These are phyloP conservation scores for Simplicillium aogashimaense DNA, from an alignment of 2,329 filamentous ascomycete genomes.

Conservation along the genomic window DNA sequence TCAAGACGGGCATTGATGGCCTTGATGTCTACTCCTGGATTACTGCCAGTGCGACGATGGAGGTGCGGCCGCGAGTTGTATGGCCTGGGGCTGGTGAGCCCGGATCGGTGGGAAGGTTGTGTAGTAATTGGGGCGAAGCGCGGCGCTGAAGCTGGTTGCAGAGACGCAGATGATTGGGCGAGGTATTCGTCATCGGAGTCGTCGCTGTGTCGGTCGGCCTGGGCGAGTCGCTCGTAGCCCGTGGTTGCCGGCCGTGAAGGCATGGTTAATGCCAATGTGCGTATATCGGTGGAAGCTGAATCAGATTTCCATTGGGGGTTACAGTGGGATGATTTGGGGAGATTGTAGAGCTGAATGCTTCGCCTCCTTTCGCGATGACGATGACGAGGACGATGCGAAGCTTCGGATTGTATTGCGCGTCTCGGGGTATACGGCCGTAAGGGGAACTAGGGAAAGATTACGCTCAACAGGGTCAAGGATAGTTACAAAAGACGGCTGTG, in stretches of 20 bases:
- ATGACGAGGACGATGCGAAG: too few species aligned
- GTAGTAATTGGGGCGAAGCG: constrained; percentile 53
- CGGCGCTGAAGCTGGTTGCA: constrained; percentile 47
- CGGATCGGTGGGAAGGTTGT: constrained; percentile 50
- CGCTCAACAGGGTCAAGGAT: too few species aligned
- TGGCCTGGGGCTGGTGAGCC: constrained; percentile 46
- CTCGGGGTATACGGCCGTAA: too few species aligned
- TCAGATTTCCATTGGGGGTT: too few species aligned
- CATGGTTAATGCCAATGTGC: constrained; percentile 34
- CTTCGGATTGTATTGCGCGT: too few species aligned
- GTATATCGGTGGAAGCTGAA: too few species aligned
- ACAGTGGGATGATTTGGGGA: too few species aligned
- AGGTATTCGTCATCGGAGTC: constrained; percentile 58
- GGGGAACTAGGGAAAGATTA: too few species aligned
- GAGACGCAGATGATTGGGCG: constrained; percentile 41
- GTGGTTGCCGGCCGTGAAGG: constrained; percentile 63
- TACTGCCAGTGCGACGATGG: constrained; percentile 47
- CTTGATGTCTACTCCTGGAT: constrained; percentile 91
- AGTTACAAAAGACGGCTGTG: too few species aligned
- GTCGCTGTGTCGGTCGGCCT: constrained; percentile 68
- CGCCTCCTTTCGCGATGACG: too few species aligned
- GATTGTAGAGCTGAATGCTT: too few species aligned
- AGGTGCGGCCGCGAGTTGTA: constrained; percentile 26
- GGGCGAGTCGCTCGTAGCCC: constrained; percentile 76
- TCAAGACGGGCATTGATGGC: constrained; percentile 94